phyloP scores from a whole-genome alignment of 805 yeast genomes.

The Maudiozyma serrabonitensis region DNA sequence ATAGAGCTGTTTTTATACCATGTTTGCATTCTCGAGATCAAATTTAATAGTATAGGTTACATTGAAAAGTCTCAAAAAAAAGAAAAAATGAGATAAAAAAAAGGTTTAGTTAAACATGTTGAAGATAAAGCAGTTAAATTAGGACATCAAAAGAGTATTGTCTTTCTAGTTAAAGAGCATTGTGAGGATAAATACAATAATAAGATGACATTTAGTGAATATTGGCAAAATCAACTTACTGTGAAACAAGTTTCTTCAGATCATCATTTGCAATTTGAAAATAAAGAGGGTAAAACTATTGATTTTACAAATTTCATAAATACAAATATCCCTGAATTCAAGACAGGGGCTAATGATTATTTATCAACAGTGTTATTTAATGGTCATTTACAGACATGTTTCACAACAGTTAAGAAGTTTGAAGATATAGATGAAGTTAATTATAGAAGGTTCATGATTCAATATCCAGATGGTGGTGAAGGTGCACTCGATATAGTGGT shows the following conservation, averaged over 20 bases:
- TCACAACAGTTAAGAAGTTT: slow-evolving; percentile 43
- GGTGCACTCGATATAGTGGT: slow-evolving; percentile 64
- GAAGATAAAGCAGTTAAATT: too few species aligned
- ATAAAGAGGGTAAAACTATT: slow-evolving; percentile 1
- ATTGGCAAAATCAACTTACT: not conserved
- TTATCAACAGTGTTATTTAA: slow-evolving; percentile 50
- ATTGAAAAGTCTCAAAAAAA: too few species aligned
- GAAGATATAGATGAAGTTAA: slow-evolving; percentile 40
- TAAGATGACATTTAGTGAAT: slow-evolving; percentile 1
- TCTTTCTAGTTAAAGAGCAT: not conserved
- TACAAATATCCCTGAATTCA: slow-evolving; percentile 35
- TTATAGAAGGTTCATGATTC: slow-evolving; percentile 52
- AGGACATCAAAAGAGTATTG: too few species aligned
- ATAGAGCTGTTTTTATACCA: too few species aligned
- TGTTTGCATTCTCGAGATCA: too few species aligned
- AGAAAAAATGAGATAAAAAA: too few species aligned
- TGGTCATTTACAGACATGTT: slow-evolving; percentile 63
- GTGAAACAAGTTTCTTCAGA: slow-evolving; percentile 5
- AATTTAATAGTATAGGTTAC: too few species aligned
- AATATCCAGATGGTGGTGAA: slow-evolving; percentile 51
- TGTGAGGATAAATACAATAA: too few species aligned
- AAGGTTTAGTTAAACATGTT: too few species aligned
- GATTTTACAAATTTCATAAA: slow-evolving; percentile 27
- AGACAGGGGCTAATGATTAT: slow-evolving; percentile 35
- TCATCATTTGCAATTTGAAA: not conserved